Conservation (phyloP, 1,139 yeast species). For the Groenewaldozyma auringiensis region DNA sequence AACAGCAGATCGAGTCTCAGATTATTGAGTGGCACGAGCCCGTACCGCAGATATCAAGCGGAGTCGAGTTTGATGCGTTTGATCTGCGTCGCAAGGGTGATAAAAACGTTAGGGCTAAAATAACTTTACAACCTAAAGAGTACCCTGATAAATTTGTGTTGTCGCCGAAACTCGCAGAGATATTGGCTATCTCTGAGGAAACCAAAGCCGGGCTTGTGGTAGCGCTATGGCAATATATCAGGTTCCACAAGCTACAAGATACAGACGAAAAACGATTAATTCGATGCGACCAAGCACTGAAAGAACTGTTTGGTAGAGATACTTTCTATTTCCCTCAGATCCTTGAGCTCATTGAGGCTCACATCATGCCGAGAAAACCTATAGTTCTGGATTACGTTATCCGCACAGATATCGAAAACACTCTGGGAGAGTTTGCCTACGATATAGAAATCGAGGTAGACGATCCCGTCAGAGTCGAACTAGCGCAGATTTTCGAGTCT, state of each 20-base stretch:
- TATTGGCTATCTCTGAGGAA: slow-evolving; percentile 69
- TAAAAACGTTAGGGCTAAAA: slow-evolving; percentile 56
- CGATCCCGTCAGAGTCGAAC: slow-evolving; percentile 45
- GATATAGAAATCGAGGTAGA: slow-evolving; percentile 65
- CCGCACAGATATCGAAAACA: slow-evolving; percentile 65
- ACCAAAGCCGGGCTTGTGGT: slow-evolving; percentile 84
- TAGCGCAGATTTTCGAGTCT: slow-evolving; percentile 35
- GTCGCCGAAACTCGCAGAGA: slow-evolving; percentile 54
- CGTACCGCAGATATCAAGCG: slow-evolving; percentile 15
- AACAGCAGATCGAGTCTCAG: slow-evolving; percentile 26
- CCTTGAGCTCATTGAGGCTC: slow-evolving; percentile 59
- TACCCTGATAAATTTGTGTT: slow-evolving; percentile 58
- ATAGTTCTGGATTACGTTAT: slow-evolving; percentile 66
- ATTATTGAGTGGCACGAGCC: slow-evolving; percentile 65
- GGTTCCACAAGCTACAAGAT: slow-evolving; percentile 60
- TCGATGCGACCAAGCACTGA: slow-evolving; percentile 62
- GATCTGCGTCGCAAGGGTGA: slow-evolving; percentile 78
- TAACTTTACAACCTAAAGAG: slow-evolving; percentile 75
- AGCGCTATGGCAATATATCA: slow-evolving; percentile 81
- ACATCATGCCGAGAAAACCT: slow-evolving; percentile 68
- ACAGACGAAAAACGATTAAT: slow-evolving; percentile 49
- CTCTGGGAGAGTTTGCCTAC: slow-evolving; percentile 70
- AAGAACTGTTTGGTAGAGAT: slow-evolving; percentile 39
- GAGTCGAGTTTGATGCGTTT: slow-evolving; percentile 71
- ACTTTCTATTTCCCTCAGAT: slow-evolving; percentile 60